Percentiles rank a stretch among this genome's conserved stretches.
phyloP scores from a whole-genome alignment of 306 rosid species.

The Cucurbita maxima region DNA sequence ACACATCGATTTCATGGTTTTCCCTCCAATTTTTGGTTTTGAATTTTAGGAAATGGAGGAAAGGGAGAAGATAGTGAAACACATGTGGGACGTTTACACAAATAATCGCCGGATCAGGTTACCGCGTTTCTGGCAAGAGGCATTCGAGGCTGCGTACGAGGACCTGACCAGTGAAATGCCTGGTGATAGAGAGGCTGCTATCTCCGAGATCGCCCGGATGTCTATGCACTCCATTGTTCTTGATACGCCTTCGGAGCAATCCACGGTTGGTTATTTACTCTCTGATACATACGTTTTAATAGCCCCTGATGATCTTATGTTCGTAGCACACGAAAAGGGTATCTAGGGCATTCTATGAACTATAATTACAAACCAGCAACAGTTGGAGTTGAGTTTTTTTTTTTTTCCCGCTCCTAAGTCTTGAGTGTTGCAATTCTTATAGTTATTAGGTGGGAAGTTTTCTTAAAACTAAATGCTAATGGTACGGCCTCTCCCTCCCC shows the following conservation, averaged over 20 bases:
- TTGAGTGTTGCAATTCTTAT: neutral
- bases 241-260: constrained; percentile 61
- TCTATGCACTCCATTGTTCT: constrained; percentile 68
- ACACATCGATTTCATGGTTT: neutral
- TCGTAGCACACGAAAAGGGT: neutral
- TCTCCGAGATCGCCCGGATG: constrained; percentile 86
- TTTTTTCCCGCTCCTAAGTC: neutral
- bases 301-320: neutral
- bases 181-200: constrained; percentile 67
- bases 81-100: constrained; percentile 96
- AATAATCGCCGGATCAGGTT: constrained; percentile 84
- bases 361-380: neutral
- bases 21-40: neutral
- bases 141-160: constrained; percentile 91
- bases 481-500: neutral
- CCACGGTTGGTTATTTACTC: constrained; percentile 41
- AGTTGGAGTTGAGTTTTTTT: neutral
- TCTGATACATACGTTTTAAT: neutral
- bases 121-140: constrained; percentile 91
- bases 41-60: constrained; percentile 81
- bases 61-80: constrained; percentile 93
- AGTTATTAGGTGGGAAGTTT: neutral
- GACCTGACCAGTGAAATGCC: constrained; percentile 65
- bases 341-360: neutral
- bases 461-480: neutral